Evolutionary conservation across 2,329 filamentous ascomycete genomes (phyloP).

Genomic region (Paecilomyces formosus): DNA sequence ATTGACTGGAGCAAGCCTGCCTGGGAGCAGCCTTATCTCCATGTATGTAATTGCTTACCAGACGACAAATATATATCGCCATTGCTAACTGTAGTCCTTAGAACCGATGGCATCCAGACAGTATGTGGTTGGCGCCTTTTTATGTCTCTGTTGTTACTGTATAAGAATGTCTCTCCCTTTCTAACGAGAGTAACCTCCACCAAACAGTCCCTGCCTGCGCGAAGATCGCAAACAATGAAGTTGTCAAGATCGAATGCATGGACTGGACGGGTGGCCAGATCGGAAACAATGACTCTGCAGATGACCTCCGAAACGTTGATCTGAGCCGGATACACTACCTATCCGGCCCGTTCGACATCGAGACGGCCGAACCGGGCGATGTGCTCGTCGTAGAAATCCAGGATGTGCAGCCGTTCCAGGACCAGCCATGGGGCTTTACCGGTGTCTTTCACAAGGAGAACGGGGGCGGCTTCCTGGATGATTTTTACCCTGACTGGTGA

Average conservation of each 20-base stretch:
- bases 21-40: constrained; percentile 59
- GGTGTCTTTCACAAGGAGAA: constrained; percentile 74
- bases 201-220: constrained; percentile 63
- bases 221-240: constrained; percentile 72
- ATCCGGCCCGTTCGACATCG: constrained; percentile 80
- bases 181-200: not conserved
- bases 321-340: constrained; percentile 81
- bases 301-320: constrained; percentile 79
- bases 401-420: constrained; percentile 81
- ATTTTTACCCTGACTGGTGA: constrained; percentile 75
- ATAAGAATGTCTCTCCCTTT: not conserved
- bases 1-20: constrained; percentile 68
- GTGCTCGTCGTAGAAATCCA: constrained; percentile 82
- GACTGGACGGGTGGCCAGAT: constrained; percentile 79
- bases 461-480: constrained; percentile 82
- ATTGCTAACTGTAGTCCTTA: constrained; percentile 26
- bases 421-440: constrained; percentile 85
- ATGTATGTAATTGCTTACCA: constrained; percentile 46
- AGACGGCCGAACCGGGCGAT: constrained; percentile 77
- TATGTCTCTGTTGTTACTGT: not conserved
- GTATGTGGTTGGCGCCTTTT: constrained; percentile 40
- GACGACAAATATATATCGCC: not conserved
- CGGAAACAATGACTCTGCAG: constrained; percentile 79
- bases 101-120: constrained; percentile 92
- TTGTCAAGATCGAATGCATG: constrained; percentile 87